Evolutionary conservation across 768 basidiomycete genomes (phyloP).

Genomic region (Astraeus odoratus): DNA sequence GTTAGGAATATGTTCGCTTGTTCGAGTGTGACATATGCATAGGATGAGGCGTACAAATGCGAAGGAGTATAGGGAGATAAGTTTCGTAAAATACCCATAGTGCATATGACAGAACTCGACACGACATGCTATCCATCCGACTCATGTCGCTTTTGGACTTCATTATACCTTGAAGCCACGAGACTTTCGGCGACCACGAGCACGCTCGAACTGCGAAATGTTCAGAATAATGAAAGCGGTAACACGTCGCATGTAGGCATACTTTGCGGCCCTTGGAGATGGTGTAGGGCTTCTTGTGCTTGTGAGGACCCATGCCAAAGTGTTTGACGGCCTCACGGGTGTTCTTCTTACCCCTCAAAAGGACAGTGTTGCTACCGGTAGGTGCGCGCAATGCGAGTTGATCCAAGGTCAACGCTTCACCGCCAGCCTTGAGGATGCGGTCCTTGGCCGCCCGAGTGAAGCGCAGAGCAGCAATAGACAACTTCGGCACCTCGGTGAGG

Average conservation of each 20-base stretch:
- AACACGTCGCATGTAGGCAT: slow-evolving; percentile 7
- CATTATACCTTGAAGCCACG: slow-evolving; percentile 94
- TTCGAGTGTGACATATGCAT: slow-evolving; percentile 20
- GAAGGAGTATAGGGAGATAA: slow-evolving; percentile 14
- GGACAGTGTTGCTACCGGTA: slow-evolving; percentile 90
- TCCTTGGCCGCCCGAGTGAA: slow-evolving; percentile 92
- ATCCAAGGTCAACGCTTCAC: slow-evolving; percentile 92
- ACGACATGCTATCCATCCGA: slow-evolving; percentile 20
- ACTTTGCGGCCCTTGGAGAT: slow-evolving; percentile 95
- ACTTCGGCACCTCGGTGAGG: slow-evolving; percentile 76
- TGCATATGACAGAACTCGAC: slow-evolving; percentile 23
- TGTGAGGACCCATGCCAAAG: slow-evolving; percentile 98
- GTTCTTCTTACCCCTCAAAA: slow-evolving; percentile 89
- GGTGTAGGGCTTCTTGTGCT: slow-evolving; percentile 97
- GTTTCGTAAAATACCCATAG: slow-evolving; percentile 25
- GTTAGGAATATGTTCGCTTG: background rate
- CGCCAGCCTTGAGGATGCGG: slow-evolving; percentile 92
- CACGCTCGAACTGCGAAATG: slow-evolving; percentile 77
- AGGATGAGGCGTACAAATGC: slow-evolving; percentile 17
- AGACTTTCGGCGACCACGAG: slow-evolving; percentile 97
- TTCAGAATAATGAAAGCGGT: background rate
- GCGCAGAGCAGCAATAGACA: slow-evolving; percentile 88
- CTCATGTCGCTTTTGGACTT: slow-evolving; percentile 28
- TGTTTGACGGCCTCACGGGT: slow-evolving; percentile 94
- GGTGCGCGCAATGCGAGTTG: slow-evolving; percentile 94